Conservation (phyloP, 352 stramenopile genomes). For the Discostella stelligera region DNA sequence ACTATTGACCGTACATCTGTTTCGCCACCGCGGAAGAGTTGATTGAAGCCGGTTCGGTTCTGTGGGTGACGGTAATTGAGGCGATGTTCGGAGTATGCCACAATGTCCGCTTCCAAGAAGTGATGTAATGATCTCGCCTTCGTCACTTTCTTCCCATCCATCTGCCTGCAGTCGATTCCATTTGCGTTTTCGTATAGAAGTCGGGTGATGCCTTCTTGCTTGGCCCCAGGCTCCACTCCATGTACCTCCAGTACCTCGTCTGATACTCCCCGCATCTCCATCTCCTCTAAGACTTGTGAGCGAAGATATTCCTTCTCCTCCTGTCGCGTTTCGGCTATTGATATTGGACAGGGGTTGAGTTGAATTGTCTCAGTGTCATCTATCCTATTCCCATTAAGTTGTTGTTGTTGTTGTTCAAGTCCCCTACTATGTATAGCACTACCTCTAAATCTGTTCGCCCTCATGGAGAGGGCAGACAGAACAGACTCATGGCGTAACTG, state of each 20-base stretch:
- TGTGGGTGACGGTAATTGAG: conserved; percentile 14
- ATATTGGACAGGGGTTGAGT: no score
- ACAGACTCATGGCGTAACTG: no score
- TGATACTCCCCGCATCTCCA: conserved; percentile 1
- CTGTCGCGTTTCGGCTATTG: no score
- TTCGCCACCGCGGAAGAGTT: conserved; percentile 25
- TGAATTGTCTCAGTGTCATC: no score
- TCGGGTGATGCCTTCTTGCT: conserved; percentile 10
- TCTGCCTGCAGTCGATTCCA: not conserved
- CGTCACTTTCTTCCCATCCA: not conserved
- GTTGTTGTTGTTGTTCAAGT: no score
- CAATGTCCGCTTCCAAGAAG: conserved; percentile 21
- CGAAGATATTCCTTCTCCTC: no score
- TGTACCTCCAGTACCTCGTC: conserved; percentile 2
- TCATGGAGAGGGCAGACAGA: no score
- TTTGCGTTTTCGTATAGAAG: conserved; percentile 25
- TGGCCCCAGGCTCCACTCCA: not conserved
- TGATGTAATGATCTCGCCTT: conserved; percentile 27
- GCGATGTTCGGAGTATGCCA: conserved; percentile 2
- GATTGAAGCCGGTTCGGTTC: conserved; percentile 21
- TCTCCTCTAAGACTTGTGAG: no score
- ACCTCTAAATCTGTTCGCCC: no score
- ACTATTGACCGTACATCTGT: not conserved
- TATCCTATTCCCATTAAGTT: no score
- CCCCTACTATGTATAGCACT: no score